A percentile compares a stretch with the other conserved stretches of the same genome.
These are phyloP conservation scores for Filosporella fistucella DNA, from an alignment of 495 filamentous ascomycete genomes.

Conservation along the genomic window DNA sequence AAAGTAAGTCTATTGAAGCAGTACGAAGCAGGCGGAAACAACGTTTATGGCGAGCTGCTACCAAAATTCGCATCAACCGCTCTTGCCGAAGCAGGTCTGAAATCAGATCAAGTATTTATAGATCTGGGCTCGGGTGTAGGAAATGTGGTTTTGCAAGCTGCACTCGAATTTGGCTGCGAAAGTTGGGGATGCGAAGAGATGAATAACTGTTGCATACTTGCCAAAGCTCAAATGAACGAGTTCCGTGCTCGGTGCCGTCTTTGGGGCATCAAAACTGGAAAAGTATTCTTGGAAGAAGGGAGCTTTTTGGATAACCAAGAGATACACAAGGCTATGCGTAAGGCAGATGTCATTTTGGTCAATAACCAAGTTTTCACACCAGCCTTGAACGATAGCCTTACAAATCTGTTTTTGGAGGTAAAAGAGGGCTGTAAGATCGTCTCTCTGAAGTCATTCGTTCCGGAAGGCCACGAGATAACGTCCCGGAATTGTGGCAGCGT, in stretches of 20 bases:
- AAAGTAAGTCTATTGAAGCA: conserved; percentile 73
- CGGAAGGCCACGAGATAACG: conserved; percentile 63
- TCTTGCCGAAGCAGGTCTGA: conserved; percentile 70
- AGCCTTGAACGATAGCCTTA: conserved; percentile 76
- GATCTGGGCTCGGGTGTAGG: conserved; percentile 94
- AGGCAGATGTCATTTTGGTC: conserved; percentile 88
- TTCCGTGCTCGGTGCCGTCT: conserved; percentile 79
- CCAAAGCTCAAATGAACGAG: conserved; percentile 80
- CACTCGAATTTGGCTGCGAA: conserved; percentile 87
- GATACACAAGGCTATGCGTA: conserved; percentile 67
- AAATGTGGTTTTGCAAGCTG: conserved; percentile 92
- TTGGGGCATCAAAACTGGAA: conserved; percentile 81
- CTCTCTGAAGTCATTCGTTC: conserved; percentile 76
- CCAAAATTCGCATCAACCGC: conserved; percentile 78
- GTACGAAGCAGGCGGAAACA: conserved; percentile 82
- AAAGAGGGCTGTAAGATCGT: conserved; percentile 89
- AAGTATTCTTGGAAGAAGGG: conserved; percentile 74
- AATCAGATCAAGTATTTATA: conserved; percentile 78
- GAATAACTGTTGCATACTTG: conserved; percentile 79
- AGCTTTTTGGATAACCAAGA: conserved; percentile 75
- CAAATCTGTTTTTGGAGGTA: conserved; percentile 89
- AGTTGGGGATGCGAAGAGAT: conserved; percentile 97
- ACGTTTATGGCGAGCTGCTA: conserved; percentile 91
- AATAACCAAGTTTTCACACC: conserved; percentile 96
- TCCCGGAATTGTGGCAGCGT: conserved; percentile 68